A percentile compares a stretch with the other conserved stretches of the same genome.
These are phyloP conservation scores for Antarctomyces pellizariae DNA, from an alignment of 495 filamentous ascomycete species.

Conservation along the genomic window DNA sequence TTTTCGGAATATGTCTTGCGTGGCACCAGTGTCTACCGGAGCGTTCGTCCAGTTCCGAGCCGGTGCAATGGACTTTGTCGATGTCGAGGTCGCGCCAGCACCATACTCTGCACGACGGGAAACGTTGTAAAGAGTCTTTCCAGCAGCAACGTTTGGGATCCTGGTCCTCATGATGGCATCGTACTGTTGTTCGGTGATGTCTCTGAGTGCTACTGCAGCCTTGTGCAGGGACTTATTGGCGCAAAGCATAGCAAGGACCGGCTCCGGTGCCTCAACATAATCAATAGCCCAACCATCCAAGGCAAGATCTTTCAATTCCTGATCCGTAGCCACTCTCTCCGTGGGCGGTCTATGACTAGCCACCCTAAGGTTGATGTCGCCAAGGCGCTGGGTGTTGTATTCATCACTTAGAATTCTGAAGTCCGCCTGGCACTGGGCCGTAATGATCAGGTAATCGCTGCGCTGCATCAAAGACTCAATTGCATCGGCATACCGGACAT, in stretches of 20 bases:
- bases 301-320: constrained; percentile 31
- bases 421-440: constrained; percentile 46
- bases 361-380: constrained; percentile 39
- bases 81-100: constrained; percentile 37
- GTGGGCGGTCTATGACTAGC: constrained; percentile 29
- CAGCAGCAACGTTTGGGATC: constrained; percentile 39
- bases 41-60: constrained; percentile 55
- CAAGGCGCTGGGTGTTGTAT: constrained; percentile 29
- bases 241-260: constrained; percentile 74
- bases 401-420: constrained; percentile 41
- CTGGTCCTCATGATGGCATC: constrained; percentile 23
- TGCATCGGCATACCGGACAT: constrained; percentile 44
- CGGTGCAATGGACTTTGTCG: constrained; percentile 24
- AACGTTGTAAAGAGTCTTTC: constrained; percentile 31
- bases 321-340: constrained; percentile 21
- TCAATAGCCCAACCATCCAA: constrained; percentile 64
- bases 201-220: constrained; percentile 36
- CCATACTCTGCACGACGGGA: constrained; percentile 54
- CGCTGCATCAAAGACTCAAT: constrained; percentile 47
- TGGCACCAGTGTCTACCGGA: constrained; percentile 40
- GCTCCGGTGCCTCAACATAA: constrained; percentile 54
- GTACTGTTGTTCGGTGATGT: constrained; percentile 40
- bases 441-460: constrained; percentile 49
- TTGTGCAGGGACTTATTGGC: constrained; percentile 36
- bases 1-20: constrained; percentile 21